These are phyloP conservation scores for Cytospora piceicola DNA, from an alignment of 2,329 filamentous ascomycete species.

Conservation along the genomic window DNA sequence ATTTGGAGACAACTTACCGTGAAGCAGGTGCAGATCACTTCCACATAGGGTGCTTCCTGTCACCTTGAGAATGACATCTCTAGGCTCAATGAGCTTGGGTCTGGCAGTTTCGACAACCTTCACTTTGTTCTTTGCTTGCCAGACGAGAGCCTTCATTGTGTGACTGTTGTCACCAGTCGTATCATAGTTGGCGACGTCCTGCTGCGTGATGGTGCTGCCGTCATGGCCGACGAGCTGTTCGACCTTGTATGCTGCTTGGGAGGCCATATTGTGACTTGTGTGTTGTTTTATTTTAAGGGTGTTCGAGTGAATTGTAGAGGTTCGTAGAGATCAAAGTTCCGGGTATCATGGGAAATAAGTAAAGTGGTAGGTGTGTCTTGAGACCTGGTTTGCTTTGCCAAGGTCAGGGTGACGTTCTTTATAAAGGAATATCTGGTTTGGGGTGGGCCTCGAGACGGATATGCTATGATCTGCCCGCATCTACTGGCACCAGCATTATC, in stretches of 20 bases:
- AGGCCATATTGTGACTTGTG: constrained; percentile 49
- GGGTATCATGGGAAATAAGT: neutral
- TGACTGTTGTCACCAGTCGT: constrained; percentile 52
- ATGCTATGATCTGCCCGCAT: neutral
- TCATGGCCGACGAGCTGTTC: constrained; percentile 73
- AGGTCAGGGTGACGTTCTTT: neutral
- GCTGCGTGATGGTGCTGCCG: constrained; percentile 65
- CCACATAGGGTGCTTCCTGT: constrained; percentile 66
- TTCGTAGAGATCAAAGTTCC: neutral
- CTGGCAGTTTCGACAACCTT: constrained; percentile 70
- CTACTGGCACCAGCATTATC: neutral
- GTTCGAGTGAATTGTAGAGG: neutral
- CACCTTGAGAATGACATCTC: constrained; percentile 80
- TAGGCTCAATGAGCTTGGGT: constrained; percentile 72
- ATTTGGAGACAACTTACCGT: constrained; percentile 42
- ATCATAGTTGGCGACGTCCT: constrained; percentile 69
- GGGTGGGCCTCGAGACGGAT: neutral
- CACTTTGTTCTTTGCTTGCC: constrained; percentile 82
- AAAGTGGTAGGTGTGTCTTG: neutral
- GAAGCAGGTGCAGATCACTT: constrained; percentile 61
- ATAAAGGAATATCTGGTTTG: neutral
- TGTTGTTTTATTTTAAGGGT: neutral
- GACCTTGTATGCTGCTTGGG: constrained; percentile 68
- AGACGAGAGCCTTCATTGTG: constrained; percentile 79
- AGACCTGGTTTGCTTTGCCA: neutral